Percentiles rank a stretch among this genome's conserved stretches.
phyloP scores from a whole-genome alignment of 2,329 filamentous ascomycete genomes.

The Tolypocladium pustulatum region DNA sequence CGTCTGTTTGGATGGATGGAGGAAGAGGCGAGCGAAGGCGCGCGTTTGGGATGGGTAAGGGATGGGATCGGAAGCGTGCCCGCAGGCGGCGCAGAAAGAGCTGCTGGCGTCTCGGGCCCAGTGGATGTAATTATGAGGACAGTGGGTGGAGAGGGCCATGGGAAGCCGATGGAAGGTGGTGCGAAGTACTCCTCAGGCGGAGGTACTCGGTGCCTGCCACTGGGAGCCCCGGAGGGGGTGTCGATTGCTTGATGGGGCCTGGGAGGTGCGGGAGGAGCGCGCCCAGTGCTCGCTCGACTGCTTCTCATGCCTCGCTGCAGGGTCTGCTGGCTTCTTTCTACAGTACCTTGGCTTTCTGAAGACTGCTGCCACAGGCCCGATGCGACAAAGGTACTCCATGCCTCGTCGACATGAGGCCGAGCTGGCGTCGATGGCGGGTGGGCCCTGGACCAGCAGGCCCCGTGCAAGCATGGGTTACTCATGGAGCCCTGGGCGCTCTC shows the following conservation, averaged over 20 bases:
- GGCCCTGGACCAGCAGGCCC: not conserved
- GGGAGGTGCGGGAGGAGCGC: not conserved
- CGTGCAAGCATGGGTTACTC: not conserved
- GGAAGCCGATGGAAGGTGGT: not conserved
- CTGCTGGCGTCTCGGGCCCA: not conserved
- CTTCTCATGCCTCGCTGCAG: not conserved
- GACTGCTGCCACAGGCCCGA: not conserved
- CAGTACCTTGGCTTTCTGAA: too few species aligned
- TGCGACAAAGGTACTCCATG: too few species aligned
- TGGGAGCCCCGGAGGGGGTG: not conserved
- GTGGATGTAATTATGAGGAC: slow-evolving; percentile 1
- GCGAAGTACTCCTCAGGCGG: not conserved
- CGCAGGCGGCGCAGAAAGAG: not conserved
- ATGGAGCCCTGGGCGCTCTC: slow-evolving; percentile 1
- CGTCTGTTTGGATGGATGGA: not conserved
- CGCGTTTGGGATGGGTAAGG: not conserved
- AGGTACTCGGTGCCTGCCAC: not conserved
- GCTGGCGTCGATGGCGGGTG: not conserved
- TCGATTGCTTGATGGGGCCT: not conserved
- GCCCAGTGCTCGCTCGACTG: not conserved
- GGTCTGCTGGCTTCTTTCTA: not conserved
- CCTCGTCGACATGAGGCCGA: too few species aligned
- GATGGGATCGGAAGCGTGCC: not conserved
- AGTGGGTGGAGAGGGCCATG: not conserved
- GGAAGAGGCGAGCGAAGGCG: not conserved